Evolutionary conservation across 1,139 yeast genomes (phyloP), one percentile per base, ranked within the genome.

Genomic region (Zygosaccharomyces sapae): DNA sequence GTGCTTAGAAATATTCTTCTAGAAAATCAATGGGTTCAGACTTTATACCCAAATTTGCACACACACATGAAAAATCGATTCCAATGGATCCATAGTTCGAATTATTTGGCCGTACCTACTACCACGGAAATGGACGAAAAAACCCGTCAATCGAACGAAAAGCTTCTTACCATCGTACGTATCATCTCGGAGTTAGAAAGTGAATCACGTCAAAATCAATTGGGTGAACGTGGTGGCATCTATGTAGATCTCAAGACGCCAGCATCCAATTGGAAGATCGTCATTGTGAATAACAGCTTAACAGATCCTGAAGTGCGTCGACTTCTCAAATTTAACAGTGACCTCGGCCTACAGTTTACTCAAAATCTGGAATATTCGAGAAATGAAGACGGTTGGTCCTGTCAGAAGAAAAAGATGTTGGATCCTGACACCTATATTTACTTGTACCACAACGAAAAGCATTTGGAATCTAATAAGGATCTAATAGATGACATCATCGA

Each of bases 361-460:
- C 40, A 44, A 3, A 43, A 43, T 12, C 44, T 55, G 19, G 52
- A 50, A 8, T 49, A 50, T 2, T 53, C 48, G 3, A 45, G 45
- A 4, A 47, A 38, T 25, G 40, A 51, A 18, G 40, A 41, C 25
- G 43, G 47, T 24, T 50, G 54, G 20, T 49, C 42, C 20, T 56
- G 60, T 41, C 40, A 53, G 12, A 42, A 43, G 25, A 53, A 50
- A 25, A 53, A 44, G 33, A 55, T 55, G 59, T 44, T 56, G 16
- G 57, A 50, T 29, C 43, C 50, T 9, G 49, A 54, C 27, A 51
- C 57, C 10, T 55, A 52, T 37, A 19, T 56, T 10, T 59, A 50
- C 43, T 27, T 57, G 40, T 55, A 54, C 35, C 43, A 49, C 33
- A 22, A 38, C 34, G 52, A 51, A 13, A 52, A 48, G 27, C 46